phyloP scores from a whole-genome alignment of 2,329 filamentous ascomycete species.

The Fusarium foetens region DNA sequence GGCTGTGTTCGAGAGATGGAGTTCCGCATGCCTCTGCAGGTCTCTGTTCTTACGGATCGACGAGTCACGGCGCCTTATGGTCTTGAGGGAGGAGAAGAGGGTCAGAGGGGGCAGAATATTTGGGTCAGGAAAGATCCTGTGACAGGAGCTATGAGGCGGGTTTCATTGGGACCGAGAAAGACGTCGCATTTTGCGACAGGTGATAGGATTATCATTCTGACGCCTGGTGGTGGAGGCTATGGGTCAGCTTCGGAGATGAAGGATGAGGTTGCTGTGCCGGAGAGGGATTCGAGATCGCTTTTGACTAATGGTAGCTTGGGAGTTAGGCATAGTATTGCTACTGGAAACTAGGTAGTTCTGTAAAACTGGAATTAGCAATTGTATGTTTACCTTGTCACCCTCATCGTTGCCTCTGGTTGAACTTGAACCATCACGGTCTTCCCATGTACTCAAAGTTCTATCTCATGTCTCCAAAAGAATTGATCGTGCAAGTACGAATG shows the following conservation, averaged over 20 bases:
- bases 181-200: conserved; percentile 37
- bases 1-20: conserved; percentile 84
- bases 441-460: neutral
- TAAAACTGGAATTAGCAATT: neutral
- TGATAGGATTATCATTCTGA: conserved; percentile 42
- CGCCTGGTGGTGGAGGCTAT: conserved; percentile 44
- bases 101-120: conserved; percentile 73
- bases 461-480: neutral
- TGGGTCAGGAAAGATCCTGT: conserved; percentile 62
- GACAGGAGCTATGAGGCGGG: conserved; percentile 48
- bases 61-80: conserved; percentile 81
- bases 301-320: conserved; percentile 36
- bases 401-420: neutral
- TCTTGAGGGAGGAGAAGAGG: conserved; percentile 76
- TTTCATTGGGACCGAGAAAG: conserved; percentile 36
- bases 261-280: neutral
- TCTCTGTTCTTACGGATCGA: conserved; percentile 81
- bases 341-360: conserved; percentile 18
- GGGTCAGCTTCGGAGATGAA: neutral
- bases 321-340: conserved; percentile 34
- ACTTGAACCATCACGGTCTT: neutral
- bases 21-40: conserved; percentile 80
- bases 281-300: conserved; percentile 22
- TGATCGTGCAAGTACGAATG: fast-evolving
- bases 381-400: fast-evolving